Conservation (phyloP, 805 yeast species). For the Candida glaebosa region DNA sequence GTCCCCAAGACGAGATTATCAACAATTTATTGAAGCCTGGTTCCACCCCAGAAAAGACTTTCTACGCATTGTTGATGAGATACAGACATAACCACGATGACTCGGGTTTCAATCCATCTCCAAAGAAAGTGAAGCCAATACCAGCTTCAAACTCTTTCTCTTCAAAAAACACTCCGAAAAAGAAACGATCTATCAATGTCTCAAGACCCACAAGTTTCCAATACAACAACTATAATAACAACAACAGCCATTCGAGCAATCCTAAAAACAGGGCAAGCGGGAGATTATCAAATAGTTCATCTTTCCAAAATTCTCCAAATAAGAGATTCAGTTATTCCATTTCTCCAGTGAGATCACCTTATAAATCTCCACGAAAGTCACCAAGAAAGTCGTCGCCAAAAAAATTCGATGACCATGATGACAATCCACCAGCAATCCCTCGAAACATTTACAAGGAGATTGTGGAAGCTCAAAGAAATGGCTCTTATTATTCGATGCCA, state of each 20-base stretch:
- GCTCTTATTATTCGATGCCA: conserved; percentile 15
- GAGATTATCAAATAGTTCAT: conserved; percentile 25
- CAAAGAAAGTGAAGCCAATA: conserved; percentile 5
- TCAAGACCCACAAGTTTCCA: conserved; percentile 43
- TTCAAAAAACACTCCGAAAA: conserved; percentile 20
- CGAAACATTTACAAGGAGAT: conserved; percentile 43
- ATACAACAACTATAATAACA: conserved; percentile 19
- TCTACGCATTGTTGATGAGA: conserved; percentile 42
- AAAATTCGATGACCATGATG: conserved; percentile 9
- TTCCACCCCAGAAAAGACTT: conserved; percentile 43
- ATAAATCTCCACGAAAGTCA: conserved; percentile 17
- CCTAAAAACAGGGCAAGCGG: conserved; percentile 17
- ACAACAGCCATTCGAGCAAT: conserved; percentile 2
- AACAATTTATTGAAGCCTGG: conserved; percentile 35
- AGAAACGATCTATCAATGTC: conserved; percentile 28
- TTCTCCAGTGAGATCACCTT: conserved; percentile 32
- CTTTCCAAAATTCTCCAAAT: conserved; percentile 31
- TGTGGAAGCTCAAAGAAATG: conserved; percentile 29
- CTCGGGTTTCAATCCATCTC: conserved; percentile 11
- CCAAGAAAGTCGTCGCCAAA: conserved; percentile 15
- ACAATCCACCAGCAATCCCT: conserved; percentile 28
- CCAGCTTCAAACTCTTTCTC: conserved; percentile 1
- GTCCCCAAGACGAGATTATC: conserved; percentile 40
- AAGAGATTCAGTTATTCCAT: conserved; percentile 24
- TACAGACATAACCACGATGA: conserved; percentile 42